phyloP scores from a whole-genome alignment of 2,329 filamentous ascomycete genomes.

The Lachnellula willkommii region DNA sequence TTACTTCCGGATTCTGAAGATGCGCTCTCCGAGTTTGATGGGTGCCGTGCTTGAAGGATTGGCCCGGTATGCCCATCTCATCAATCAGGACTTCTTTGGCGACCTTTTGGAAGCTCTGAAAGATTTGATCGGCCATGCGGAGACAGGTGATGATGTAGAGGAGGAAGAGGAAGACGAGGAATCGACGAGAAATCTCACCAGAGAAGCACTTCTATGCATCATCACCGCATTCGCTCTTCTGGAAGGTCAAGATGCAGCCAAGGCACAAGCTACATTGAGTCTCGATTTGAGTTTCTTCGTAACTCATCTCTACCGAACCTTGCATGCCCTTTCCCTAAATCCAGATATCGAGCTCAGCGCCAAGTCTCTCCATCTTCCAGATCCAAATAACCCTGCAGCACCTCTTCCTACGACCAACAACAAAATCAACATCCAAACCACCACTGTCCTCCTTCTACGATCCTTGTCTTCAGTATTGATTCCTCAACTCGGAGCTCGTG shows the following conservation, averaged over 20 bases:
- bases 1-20: constrained; percentile 92
- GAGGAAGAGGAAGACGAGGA: constrained; percentile 44
- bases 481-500: constrained; percentile 65
- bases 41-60: constrained; percentile 94
- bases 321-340: constrained; percentile 73
- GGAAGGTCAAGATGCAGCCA: constrained; percentile 86
- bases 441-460: constrained; percentile 83
- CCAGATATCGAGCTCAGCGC: constrained; percentile 78
- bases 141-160: constrained; percentile 46
- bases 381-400: constrained; percentile 50
- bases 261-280: constrained; percentile 72
- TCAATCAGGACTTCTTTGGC: constrained; percentile 98
- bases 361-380: constrained; percentile 65
- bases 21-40: constrained; percentile 77
- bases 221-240: constrained; percentile 96
- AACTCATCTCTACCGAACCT: constrained; percentile 82
- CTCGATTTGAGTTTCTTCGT: constrained; percentile 95
- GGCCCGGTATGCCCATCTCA: constrained; percentile 89
- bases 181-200: constrained; percentile 65
- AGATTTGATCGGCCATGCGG: constrained; percentile 77
- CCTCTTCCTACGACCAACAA: constrained; percentile 44
- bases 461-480: constrained; percentile 78
- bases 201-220: constrained; percentile 87
- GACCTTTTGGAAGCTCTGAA: constrained; percentile 91
- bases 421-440: constrained; percentile 92